These are phyloP conservation scores for Penicillium sp. DNA, from an alignment of 2,329 filamentous ascomycete genomes.

Conservation along the genomic window DNA sequence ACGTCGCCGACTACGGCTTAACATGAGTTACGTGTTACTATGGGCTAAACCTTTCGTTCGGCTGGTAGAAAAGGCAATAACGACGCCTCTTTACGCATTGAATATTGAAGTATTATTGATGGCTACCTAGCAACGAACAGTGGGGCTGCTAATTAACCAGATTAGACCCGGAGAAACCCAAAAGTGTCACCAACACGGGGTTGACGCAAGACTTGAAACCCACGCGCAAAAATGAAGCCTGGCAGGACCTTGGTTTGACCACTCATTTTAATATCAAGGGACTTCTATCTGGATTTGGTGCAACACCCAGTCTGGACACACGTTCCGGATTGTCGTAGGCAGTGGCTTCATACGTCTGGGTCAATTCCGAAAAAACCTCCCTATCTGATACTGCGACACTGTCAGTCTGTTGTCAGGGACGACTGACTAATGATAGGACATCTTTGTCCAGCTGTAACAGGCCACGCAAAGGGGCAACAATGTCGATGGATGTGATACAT, in stretches of 20 bases:
- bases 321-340: background rate
- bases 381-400: background rate
- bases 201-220: constrained; percentile 6
- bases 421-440: constrained; percentile 7
- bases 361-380: constrained; percentile 3
- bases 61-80: background rate
- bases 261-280: constrained; percentile 13
- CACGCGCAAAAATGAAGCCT: constrained; percentile 10
- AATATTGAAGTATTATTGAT: background rate
- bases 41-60: constrained; percentile 13
- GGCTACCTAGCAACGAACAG: constrained; percentile 9
- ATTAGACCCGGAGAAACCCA: constrained; percentile 2
- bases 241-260: constrained; percentile 7
- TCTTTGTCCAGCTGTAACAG: constrained; percentile 12
- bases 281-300: constrained; percentile 15
- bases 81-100: background rate
- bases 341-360: constrained; percentile 2
- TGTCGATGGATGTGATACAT: constrained; percentile 1
- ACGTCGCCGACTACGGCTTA: constrained; percentile 20
- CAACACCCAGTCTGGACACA: constrained; percentile 9
- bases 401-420: constrained; percentile 5
- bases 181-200: constrained; percentile 3
- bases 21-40: constrained; percentile 1
- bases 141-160: constrained; percentile 4
- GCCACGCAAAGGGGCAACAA: constrained; percentile 4